Percentiles rank a stretch among this genome's conserved stretches.
Conservation (phyloP, 345 rosid species). For the Rhizophora mangle region DNA sequence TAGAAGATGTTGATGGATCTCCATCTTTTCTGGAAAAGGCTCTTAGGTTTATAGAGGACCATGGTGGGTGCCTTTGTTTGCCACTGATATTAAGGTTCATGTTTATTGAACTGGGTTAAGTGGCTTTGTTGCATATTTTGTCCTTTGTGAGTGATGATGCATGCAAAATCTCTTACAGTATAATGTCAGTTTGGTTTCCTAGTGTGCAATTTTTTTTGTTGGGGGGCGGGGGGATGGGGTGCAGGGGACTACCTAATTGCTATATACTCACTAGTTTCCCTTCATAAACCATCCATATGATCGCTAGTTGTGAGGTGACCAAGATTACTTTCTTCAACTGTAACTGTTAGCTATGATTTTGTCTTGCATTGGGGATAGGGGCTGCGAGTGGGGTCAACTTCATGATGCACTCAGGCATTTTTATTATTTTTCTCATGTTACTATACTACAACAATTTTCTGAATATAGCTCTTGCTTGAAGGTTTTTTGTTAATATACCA, state of each 20-base stretch:
- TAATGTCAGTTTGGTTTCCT: neutral
- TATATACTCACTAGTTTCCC: neutral
- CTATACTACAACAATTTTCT: no score
- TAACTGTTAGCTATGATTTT: neutral
- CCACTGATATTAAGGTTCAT: neutral
- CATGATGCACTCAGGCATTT: no score
- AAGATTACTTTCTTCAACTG: neutral
- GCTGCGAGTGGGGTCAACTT: no score
- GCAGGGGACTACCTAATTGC: neutral
- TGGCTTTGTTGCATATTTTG: conserved; percentile 3
- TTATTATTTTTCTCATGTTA: no score
- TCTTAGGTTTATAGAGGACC: conserved; percentile 79
- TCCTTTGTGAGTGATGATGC: neutral
- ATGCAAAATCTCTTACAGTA: neutral
- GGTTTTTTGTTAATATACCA: neutral
- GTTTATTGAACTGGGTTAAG: neutral
- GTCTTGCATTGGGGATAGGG: neutral
- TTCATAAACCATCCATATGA: neutral
- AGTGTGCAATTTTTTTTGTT: no score
- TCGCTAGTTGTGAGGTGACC: neutral
- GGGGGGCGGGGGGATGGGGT: no score
- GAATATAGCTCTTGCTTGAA: no score
- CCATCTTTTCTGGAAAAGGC: conserved; percentile 99
- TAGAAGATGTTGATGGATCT: conserved; percentile 96
- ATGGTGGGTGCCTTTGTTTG: conserved; percentile 49